Evolutionary conservation across 257 asterid species (phyloP), one percentile per base, ranked within the genome.

Genomic region (Mitragyna speciosa): DNA sequence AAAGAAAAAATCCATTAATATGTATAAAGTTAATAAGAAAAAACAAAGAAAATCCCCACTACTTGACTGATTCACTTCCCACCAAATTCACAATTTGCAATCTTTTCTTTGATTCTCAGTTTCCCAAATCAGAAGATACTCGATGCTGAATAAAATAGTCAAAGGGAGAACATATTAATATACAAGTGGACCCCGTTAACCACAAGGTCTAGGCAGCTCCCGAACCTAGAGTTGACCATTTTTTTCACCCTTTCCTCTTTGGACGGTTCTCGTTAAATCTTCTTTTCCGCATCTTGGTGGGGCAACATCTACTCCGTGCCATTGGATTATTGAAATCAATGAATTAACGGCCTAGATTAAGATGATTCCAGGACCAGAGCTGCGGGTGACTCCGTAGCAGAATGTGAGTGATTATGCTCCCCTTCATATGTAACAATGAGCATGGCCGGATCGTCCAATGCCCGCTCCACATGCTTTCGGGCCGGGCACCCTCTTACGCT

Each of bases 401-500:
- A 58, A 39, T 51, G 81, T 0, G 83, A 33, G 83, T 94, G 98
- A 82, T 87, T 92, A 82, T 94, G 98, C 22, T 94, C 98, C 54
- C 94, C 98, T 87, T 94, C 98, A n/a, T 94, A 94, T 5, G 98
- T 94, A 28, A 94, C 97, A 1, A 91, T 92, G 9, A 94, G 83
- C 92, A 91, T 91, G 0, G 92, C 74, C 82, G 98, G 91, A 85
- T 94, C 98, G 48, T 94, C 98, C 82, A 91, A 82, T 12, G 95
- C 93, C 89, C 95, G 85, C 89, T 94, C 98, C 86, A 94, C 97
- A 70, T 92, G 98, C 79, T 94, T 94, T 49, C 96, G 86, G 65
- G 98, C 97, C 84, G 98, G 98, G 83, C 98, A 94, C 61, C 97
- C 98, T 81, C 97, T 74, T 4, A 94, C 87, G 63, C 98, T 94